Evolutionary conservation across 306 rosid genomes (phyloP).

Genomic region (Potentilla sterilis): DNA sequence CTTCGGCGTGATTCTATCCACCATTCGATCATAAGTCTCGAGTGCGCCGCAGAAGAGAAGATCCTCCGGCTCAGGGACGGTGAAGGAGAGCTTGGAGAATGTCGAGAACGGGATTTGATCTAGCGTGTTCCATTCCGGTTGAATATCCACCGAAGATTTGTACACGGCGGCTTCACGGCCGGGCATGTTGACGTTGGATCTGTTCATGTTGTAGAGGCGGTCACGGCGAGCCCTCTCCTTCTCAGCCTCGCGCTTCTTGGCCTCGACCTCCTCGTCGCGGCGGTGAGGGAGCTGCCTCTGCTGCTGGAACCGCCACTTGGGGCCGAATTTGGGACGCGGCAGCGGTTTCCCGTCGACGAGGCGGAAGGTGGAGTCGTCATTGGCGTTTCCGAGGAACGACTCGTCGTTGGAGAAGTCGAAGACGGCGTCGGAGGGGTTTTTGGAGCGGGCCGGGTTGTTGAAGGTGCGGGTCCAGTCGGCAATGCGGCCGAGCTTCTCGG

Average conservation of each 20-base stretch:
- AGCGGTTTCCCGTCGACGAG: too few relatives aligned
- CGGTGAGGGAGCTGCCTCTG: too few relatives aligned
- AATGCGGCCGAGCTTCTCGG: slow-evolving; percentile 83
- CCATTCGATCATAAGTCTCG: slow-evolving; percentile 66
- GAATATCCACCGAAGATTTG: slow-evolving; percentile 26
- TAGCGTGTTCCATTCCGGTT: slow-evolving; percentile 94
- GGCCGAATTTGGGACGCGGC: too few relatives aligned
- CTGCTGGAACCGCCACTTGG: too few relatives aligned
- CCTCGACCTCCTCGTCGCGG: too few relatives aligned
- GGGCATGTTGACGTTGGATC: slow-evolving; percentile 52
- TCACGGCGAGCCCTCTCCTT: slow-evolving; percentile 90
- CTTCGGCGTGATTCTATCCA: slow-evolving; percentile 72
- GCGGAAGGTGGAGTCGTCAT: too few relatives aligned
- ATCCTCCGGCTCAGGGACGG: too few relatives aligned
- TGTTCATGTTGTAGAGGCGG: slow-evolving; percentile 66
- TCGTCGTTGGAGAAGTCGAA: slow-evolving; percentile 85
- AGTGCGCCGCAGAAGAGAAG: too few relatives aligned
- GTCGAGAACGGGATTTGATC: slow-evolving; percentile 23
- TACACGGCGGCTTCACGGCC: slow-evolving; percentile 50
- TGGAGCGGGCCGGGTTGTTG: slow-evolving; percentile 62
- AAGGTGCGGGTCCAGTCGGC: slow-evolving; percentile 87
- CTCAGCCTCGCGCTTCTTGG: slow-evolving; percentile 78
- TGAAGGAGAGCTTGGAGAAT: too few relatives aligned
- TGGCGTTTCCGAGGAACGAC: slow-evolving; percentile 56
- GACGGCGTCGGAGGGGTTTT: slow-evolving; percentile 73